Evolutionary conservation across 2,329 filamentous ascomycete genomes (phyloP), one percentile per base, ranked within the genome.

Genomic region (Colletotrichum lindemuthianum): DNA sequence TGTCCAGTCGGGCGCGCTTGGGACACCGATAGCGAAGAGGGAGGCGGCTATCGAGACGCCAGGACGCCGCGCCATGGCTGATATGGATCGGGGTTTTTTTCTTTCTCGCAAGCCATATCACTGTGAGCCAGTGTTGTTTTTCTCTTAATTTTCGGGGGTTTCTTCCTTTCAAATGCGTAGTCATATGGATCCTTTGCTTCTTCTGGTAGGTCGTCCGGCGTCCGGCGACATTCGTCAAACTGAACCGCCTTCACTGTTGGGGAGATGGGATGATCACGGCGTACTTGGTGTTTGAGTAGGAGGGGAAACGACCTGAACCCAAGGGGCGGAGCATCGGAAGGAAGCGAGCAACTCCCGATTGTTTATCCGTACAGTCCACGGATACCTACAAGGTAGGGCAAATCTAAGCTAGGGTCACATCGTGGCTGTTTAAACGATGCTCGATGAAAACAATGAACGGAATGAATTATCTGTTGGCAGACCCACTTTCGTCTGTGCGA

Each of bases 1-100:
- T 33, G 43, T 48, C 34, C 43, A 45, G 41, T 36, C 41, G 32
- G 43, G 53, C 10, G 24, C 24, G 24, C 24, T 24, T 24, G 24
- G 24, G 24, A 24, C 24, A 24, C 24, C 24, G 24, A 24, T 24
- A 24, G 24, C 24, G 24, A 24, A 24, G 24, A 24, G 24, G n/a
- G 24, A 57, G 58, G 58, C 63, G 63, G 61, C 63, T 63, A 57
- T 57, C 24, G 40, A 63, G 52, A 34, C 63, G 63, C 63, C 51
- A 16, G 24, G 24, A 24, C 24, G 24, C 24, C 24, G 5, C 24
- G 24, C 4, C 24, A 24, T 24, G 24, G 24, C 24, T 24, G 24
- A 4, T n/a, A 4, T 24, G 24, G 5, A 24, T 24, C 24, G 24
- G 24, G 24, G 24, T 24, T 24, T 24, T 4, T 24, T 24, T n/a